Percentiles rank a stretch among this genome's conserved stretches.
phyloP scores from a whole-genome alignment of 495 filamentous ascomycete genomes.

The Recurvomyces mirabilis region DNA sequence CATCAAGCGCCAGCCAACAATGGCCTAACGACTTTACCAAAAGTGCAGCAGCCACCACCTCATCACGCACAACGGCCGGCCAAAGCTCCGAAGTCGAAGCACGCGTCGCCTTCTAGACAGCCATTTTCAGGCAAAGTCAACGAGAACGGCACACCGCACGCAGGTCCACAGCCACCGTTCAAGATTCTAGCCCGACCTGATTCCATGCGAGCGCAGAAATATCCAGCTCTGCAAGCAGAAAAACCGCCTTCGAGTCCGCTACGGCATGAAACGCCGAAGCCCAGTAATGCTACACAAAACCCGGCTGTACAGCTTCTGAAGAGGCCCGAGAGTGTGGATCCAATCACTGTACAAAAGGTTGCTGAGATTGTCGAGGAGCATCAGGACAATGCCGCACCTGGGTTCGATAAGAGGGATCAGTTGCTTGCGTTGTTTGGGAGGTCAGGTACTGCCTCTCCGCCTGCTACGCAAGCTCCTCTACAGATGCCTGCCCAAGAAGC shows the following conservation, averaged over 20 bases:
- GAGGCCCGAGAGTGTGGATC: conserved; percentile 7
- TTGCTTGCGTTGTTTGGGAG: conserved; percentile 18
- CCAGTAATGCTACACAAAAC: background rate
- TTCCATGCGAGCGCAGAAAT: conserved; percentile 29
- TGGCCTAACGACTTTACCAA: background rate
- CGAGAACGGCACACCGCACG: conserved; percentile 5
- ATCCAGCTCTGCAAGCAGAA: conserved; percentile 7
- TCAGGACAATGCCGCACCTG: background rate
- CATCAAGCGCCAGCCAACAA: background rate
- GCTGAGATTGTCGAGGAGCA: conserved; percentile 10
- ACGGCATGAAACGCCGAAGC: conserved; percentile 3
- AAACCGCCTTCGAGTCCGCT: conserved; percentile 7
- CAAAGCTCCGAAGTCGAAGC: conserved; percentile 3
- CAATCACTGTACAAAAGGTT: conserved; percentile 12
- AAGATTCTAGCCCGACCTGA: conserved; percentile 38
- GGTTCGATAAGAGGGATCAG: conserved; percentile 16
- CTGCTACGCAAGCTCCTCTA: no score
- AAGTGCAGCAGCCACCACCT: background rate
- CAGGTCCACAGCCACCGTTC: conserved; percentile 27
- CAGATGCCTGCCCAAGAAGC: background rate
- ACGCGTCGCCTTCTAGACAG: background rate
- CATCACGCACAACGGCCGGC: background rate
- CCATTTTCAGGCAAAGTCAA: background rate
- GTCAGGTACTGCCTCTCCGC: background rate
- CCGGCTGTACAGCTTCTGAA: conserved; percentile 10